Percentiles rank a stretch among this genome's conserved stretches.
These are phyloP conservation scores for Hylodesmum podocarpum DNA, from an alignment of 306 rosid species.

Conservation along the genomic window DNA sequence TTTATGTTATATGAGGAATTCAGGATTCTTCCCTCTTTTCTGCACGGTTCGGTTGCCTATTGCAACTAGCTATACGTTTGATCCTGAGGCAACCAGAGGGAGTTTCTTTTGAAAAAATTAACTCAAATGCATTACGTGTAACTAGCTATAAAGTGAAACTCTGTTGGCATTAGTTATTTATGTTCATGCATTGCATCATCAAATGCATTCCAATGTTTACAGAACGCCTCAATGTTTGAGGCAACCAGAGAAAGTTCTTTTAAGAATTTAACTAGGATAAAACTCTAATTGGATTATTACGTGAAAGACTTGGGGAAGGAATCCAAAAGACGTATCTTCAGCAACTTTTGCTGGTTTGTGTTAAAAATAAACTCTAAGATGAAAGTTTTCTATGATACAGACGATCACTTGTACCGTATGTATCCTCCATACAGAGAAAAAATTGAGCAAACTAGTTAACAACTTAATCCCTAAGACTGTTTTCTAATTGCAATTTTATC, in stretches of 20 bases:
- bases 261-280: neutral
- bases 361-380: neutral
- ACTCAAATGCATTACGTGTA: no score
- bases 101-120: no score
- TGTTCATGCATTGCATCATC: no score
- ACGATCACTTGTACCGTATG: neutral
- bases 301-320: neutral
- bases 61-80: neutral
- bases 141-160: no score
- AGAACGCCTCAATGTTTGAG: no score
- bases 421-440: neutral
- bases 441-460: neutral
- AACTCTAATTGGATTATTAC: neutral
- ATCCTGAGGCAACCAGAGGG: no score
- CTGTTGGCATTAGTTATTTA: no score
- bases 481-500: neutral
- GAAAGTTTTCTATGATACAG: neutral
- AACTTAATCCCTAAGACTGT: neutral
- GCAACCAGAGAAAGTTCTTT: no score
- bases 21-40: neutral
- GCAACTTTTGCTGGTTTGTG: no score
- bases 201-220: no score
- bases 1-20: neutral
- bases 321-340: no score
- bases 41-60: neutral